Evolutionary conservation across 2,329 filamentous ascomycete genomes (phyloP).

Genomic region (Aspergillus hiratsukae): DNA sequence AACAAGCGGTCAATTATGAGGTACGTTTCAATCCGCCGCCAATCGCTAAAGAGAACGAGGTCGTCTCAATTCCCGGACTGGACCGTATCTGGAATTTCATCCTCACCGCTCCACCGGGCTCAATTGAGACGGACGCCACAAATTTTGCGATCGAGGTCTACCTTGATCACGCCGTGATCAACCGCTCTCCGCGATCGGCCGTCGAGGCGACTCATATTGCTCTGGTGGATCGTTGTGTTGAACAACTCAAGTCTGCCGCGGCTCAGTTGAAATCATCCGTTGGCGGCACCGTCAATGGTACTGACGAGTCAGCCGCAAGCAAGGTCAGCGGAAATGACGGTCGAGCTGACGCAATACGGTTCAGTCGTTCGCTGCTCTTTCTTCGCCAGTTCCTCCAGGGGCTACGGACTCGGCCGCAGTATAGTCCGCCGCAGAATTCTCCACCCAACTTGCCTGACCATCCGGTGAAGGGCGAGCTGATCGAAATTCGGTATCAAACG

Average conservation of each 20-base stretch:
- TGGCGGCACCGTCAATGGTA: constrained; percentile 38
- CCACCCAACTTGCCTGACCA: constrained; percentile 54
- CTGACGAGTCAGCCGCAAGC: constrained; percentile 53
- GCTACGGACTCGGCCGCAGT: constrained; percentile 50
- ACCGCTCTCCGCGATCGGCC: constrained; percentile 41
- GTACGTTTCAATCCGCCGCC: constrained; percentile 56
- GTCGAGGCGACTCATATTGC: constrained; percentile 60
- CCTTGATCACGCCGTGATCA: constrained; percentile 49
- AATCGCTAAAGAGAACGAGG: constrained; percentile 36
- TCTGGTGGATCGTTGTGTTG: constrained; percentile 69
- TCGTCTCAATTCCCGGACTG: constrained; percentile 46
- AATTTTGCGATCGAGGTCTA: constrained; percentile 70
- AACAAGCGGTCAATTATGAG: constrained; percentile 41
- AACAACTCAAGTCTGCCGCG: constrained; percentile 63
- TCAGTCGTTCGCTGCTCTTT: constrained; percentile 65
- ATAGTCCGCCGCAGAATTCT: constrained; percentile 57
- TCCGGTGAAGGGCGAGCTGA: constrained; percentile 57
- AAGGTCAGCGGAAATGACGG: constrained; percentile 47
- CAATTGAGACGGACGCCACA: constrained; percentile 65
- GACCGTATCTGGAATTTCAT: constrained; percentile 84
- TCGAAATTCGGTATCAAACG: constrained; percentile 69
- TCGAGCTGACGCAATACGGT: constrained; percentile 56
- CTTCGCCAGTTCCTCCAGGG: constrained; percentile 62
- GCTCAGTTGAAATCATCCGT: constrained; percentile 49
- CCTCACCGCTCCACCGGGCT: constrained; percentile 60